Evolutionary conservation across 345 rosid genomes (phyloP).

Genomic region (Corymbia maculata): DNA sequence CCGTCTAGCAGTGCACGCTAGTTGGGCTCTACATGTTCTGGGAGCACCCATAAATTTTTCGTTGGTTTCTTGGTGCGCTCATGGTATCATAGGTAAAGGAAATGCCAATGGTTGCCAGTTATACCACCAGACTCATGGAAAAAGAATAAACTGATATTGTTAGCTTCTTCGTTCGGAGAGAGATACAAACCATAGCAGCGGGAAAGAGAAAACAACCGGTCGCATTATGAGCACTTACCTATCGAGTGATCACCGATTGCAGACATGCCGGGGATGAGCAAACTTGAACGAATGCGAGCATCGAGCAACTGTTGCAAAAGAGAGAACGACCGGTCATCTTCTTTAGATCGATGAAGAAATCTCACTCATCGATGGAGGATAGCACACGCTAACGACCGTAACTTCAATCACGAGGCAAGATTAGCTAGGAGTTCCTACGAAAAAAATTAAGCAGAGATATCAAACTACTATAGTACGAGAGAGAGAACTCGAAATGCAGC

Average conservation of each 20-base stretch:
- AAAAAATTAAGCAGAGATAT: not conserved
- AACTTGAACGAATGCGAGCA: not conserved
- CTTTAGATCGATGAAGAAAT: not conserved
- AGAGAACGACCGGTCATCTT: not conserved
- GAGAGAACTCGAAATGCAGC: not conserved
- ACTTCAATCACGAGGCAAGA: not conserved
- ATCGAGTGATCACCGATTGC: not conserved
- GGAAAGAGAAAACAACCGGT: not conserved
- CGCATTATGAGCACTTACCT: not conserved
- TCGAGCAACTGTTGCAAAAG: not conserved
- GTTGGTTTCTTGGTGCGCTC: not conserved
- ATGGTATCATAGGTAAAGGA: not conserved
- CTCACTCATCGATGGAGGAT: not conserved
- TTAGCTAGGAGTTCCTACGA: not conserved
- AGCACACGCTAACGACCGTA: not conserved
- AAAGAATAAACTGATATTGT: not conserved
- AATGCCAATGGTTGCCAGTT: not conserved
- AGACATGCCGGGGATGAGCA: not conserved
- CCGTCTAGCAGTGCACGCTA: not conserved
- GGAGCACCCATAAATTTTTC: not conserved
- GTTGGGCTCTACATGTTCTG: not conserved
- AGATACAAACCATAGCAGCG: not conserved
- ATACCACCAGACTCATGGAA: not conserved
- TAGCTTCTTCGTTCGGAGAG: not conserved
- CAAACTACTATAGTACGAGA: not conserved